phyloP scores from a whole-genome alignment of 2,329 filamentous ascomycete species.

The Cladophialophora carrionii region DNA sequence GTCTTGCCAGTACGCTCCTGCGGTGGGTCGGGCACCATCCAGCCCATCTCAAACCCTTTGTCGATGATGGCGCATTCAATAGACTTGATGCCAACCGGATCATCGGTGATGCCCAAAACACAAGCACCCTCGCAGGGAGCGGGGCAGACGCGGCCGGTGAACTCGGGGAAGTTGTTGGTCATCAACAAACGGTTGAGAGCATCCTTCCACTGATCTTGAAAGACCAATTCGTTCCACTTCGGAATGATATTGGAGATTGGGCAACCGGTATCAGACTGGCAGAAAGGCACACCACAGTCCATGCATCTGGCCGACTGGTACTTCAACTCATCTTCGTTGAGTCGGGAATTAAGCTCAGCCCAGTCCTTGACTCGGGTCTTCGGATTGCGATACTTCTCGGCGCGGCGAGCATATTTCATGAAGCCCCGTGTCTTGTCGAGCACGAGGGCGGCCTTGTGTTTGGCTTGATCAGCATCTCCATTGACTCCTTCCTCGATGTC shows the following conservation, averaged over 20 bases:
- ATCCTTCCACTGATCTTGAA: slow-evolving; percentile 79
- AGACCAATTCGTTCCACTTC: slow-evolving; percentile 88
- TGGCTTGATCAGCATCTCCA: slow-evolving; percentile 76
- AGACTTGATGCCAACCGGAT: slow-evolving; percentile 96
- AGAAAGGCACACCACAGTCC: slow-evolving; percentile 98
- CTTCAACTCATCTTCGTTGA: slow-evolving; percentile 93
- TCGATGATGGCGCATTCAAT: slow-evolving; percentile 98
- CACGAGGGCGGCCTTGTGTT: slow-evolving; percentile 84
- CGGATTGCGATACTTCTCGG: slow-evolving; percentile 87
- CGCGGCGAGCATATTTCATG: slow-evolving; percentile 92
- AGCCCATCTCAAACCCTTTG: slow-evolving; percentile 95
- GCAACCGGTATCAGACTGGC: slow-evolving; percentile 92
- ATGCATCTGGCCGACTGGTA: slow-evolving; percentile 97
- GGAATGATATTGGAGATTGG: slow-evolving; percentile 98
- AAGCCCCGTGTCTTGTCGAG: slow-evolving; percentile 98
- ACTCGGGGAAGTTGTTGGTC: slow-evolving; percentile 99
- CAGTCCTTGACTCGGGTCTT: slow-evolving; percentile 88
- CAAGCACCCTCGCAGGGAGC: slow-evolving; percentile 96
- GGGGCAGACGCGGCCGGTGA: slow-evolving; percentile 94
- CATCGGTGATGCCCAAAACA: slow-evolving; percentile 93
- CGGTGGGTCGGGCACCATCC: slow-evolving; percentile 87
- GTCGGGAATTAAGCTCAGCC: slow-evolving; percentile 83
- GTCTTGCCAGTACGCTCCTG: slow-evolving; percentile 82
- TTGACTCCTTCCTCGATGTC: slow-evolving; percentile 92
- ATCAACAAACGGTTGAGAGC: slow-evolving; percentile 87